These are phyloP conservation scores for Pseudogymnoascus sp. DNA, from an alignment of 2,329 filamentous ascomycete genomes.

Conservation along the genomic window DNA sequence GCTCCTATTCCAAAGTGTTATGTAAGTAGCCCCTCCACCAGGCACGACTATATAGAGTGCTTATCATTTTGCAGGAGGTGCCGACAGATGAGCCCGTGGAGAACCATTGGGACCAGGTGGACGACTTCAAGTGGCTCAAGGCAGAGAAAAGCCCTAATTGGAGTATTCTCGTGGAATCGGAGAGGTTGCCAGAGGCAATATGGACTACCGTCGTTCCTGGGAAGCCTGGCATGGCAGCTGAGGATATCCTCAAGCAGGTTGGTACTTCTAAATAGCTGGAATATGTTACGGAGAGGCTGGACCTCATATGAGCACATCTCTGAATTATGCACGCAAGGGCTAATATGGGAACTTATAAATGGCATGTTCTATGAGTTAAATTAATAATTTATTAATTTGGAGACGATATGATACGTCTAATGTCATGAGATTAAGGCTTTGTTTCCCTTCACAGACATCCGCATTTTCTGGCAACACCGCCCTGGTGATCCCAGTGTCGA, in stretches of 20 bases:
- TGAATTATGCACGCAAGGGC: not conserved
- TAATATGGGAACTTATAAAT: not conserved
- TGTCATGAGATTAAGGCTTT: not conserved
- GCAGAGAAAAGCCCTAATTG: slow-evolving; percentile 82
- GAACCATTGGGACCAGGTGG: slow-evolving; percentile 82
- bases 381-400: not conserved
- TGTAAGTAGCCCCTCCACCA: slow-evolving; percentile 39
- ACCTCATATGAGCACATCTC: not conserved
- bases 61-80: slow-evolving; percentile 18
- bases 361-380: not conserved
- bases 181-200: slow-evolving; percentile 50
- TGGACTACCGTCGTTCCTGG: slow-evolving; percentile 65
- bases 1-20: slow-evolving; percentile 62
- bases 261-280: slow-evolving; percentile 28
- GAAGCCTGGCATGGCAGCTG: slow-evolving; percentile 49
- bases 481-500: not conserved
- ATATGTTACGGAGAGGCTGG: not conserved
- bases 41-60: not conserved
- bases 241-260: slow-evolving; percentile 53
- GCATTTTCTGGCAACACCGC: not conserved
- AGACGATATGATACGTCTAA: not conserved
- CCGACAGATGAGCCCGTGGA: slow-evolving; percentile 24
- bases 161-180: slow-evolving; percentile 54
- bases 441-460: not conserved
- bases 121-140: slow-evolving; percentile 98